Evolutionary conservation across 2,329 filamentous ascomycete genomes (phyloP), one percentile per base, ranked within the genome.

Genomic region (Emmonsia crescens): DNA sequence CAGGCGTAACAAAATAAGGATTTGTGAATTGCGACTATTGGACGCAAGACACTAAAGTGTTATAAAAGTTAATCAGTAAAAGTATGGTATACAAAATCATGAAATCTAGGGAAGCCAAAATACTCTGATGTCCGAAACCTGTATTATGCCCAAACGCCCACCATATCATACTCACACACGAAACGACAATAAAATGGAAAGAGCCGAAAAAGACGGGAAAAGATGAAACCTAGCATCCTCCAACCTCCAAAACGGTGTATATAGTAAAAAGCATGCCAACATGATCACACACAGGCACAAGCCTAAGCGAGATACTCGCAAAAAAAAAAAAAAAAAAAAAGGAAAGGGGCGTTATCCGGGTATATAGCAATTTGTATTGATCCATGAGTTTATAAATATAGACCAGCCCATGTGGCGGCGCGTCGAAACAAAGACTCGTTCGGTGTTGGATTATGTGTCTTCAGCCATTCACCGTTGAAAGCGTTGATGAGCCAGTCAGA

Each of bases 381-480:
- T 8, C 2, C 14, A n/a, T 24, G 12, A 19, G 21, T 33, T 46
- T 31, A 57, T 46, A 21, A 0, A 48, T 40, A 33, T 16, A 57
- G 19, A 14, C 24, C 42, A 29, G 9, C 24, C 40, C 31, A 55
- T 9, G 5, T 33, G 19, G 19, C 48, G 6, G 57, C 62, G 29
- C 63, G 66, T 21, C 65, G 64, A 67, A 70, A 69, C 38, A 70
- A 67, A 5, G 71, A 72, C 21, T 69, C 65, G 31, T 69, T 66
- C 3, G 84, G 84, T 33, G 75, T 75, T 0, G 83, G 81, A 60
- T 82, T 72, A 19, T 79, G 75, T 21, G 81, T 83, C 56, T 79
- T 78, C 57, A 93, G 79, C 91, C 93, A 97, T 74, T 96, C 91
- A 59, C 94, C 94, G 68, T 97, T 97, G 74, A 99, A 99, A 1